Evolutionary conservation across 345 rosid genomes (phyloP), one percentile per base, ranked within the genome.

Genomic region (Rubroshorea leprosula): DNA sequence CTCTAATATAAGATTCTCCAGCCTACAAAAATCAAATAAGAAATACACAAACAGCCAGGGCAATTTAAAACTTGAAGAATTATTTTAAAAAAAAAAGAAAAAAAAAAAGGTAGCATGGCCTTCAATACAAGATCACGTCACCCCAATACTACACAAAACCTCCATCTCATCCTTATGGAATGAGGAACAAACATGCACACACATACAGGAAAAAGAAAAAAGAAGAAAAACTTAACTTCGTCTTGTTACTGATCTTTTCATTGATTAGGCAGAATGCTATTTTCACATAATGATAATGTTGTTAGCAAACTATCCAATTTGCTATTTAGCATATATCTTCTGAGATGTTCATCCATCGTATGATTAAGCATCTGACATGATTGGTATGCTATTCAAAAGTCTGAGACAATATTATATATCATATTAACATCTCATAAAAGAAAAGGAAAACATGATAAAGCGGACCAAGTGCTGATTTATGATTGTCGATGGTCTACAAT

Each of bases 1-100:
- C 63, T 91, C 98, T 55, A 83, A 58, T 59, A 91, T 84, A 52
- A 85, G 77, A 65, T 71, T 81, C 50, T 85, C 95, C 90, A 87
- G 71, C 79, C 98, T 88, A 68, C 41, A 35, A 35, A 35, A 35
- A 27, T n/a, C n/a, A n/a, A n/a, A n/a, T n/a, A n/a, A n/a, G n/a
- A n/a, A n/a, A n/a, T n/a, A n/a, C n/a, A n/a, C n/a, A n/a, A n/a
- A n/a, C n/a, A n/a, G n/a, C n/a, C n/a, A n/a, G n/a, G n/a, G n/a
- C n/a, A n/a, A n/a, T n/a, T n/a, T n/a, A n/a, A n/a, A n/a, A n/a
- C n/a, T n/a, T n/a, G n/a, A n/a, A n/a, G n/a, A n/a, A n/a, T n/a
- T n/a, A n/a, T n/a, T n/a, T n/a, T n/a, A n/a, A n/a, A n/a, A n/a
- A n/a, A n/a, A n/a, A n/a, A n/a, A n/a, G n/a, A n/a, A n/a, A n/a